Base-by-base conservation (phyloP, 225 moss, liverwort and hornwort species). In the Pseudisothecium myosuroides region DNA sequence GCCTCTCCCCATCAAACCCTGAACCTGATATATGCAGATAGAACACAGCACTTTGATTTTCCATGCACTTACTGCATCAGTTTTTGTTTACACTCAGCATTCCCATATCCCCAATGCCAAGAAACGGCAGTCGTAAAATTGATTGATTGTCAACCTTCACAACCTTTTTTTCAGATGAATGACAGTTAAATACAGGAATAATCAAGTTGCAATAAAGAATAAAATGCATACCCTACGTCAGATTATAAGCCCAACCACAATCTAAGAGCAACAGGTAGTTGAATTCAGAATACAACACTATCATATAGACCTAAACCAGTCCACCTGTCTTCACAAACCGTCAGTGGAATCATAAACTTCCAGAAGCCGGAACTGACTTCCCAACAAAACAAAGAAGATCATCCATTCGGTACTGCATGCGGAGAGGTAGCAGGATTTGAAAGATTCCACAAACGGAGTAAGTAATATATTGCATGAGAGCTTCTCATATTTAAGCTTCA, bases 1-100 rank as follows among this genome's bases (percentile, higher is more conserved):
- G 89, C 89, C 89, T 89, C 62, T 62, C 89, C 28, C 80, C 89
- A 34, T 85, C 85, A 52, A 89, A 85, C 72, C 89, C 80, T 89
- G 80, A 62, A 85, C 80, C 89, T 89, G 85, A 80, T 34, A 82
- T 72, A 63, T 63, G 82, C 74, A 88, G 52, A 74, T 82, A 85
- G 49, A 89, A 85, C 85, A 71, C 27, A 88, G 85, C 80, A 85
- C 71, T 77, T 49, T 45, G 66, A 67, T 78, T 76, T 88, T 58
- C 67, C 76, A 77, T 39, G 74, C 55, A 55, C 64, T 65, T 39
- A n/a, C 81, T 82, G 88, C 72, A 88, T 52, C 74, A 62, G 39
- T 5, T 23, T 54, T 37, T 17, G 41, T 24, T n/a, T 32, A 24
- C 60, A 69, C 39, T 62, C 50, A 9, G 34, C 83, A 82, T 56